These are phyloP conservation scores for Fusarium aywerte DNA, from an alignment of 2,329 filamentous ascomycete genomes.

Conservation along the genomic window DNA sequence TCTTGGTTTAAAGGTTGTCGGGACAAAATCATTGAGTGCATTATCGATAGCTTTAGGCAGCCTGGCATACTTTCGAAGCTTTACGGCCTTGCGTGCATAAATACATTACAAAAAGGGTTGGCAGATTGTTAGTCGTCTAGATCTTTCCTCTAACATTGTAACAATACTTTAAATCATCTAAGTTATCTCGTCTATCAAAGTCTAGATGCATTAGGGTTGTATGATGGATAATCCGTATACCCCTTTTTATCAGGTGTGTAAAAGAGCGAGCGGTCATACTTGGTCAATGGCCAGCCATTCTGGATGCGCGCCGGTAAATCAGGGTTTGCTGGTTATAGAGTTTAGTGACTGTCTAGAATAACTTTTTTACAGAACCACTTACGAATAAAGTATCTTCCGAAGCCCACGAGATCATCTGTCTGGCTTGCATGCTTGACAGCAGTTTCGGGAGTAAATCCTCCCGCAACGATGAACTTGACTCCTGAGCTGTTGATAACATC, in stretches of 20 bases:
- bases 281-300: constrained; percentile 39
- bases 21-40: neutral
- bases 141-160: neutral
- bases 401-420: constrained; percentile 50
- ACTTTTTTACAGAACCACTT: neutral
- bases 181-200: constrained; percentile 14
- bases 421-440: constrained; percentile 48
- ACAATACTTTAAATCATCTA: neutral
- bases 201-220: constrained; percentile 22
- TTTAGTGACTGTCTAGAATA: neutral
- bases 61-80: neutral
- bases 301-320: constrained; percentile 42
- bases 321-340: constrained; percentile 35
- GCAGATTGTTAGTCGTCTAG: neutral
- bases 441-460: constrained; percentile 47
- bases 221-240: constrained; percentile 39
- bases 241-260: constrained; percentile 35
- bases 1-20: neutral
- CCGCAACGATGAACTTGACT: constrained; percentile 49
- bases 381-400: constrained; percentile 50
- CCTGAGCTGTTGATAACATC: constrained; percentile 46
- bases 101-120: neutral
- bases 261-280: constrained; percentile 39
- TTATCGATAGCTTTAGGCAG: neutral
- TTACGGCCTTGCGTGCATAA: neutral